Conservation (phyloP, 306 rosid genomes). For the Astragalus glycyphyllos region DNA sequence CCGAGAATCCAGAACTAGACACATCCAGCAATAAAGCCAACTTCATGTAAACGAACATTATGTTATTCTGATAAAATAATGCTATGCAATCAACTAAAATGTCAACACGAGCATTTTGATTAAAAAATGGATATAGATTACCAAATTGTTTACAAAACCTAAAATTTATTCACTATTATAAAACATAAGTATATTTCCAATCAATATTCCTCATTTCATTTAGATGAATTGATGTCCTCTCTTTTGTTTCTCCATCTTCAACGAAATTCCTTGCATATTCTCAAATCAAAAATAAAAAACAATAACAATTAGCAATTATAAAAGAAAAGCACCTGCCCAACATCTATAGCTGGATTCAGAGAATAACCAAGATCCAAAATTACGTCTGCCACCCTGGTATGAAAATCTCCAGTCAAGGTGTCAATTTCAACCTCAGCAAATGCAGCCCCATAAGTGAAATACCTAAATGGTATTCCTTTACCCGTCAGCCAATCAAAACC, state of each 20-base stretch:
- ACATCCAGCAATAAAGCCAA: conserved; percentile 21
- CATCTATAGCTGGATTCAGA: conserved; percentile 93
- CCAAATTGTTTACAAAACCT: conserved; percentile 20
- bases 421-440: conserved; percentile 97
- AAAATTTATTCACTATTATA: conserved; percentile 19
- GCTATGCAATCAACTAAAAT: conserved; percentile 26
- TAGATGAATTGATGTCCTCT: conserved; percentile 32
- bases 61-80: conserved; percentile 27
- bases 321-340: conserved; percentile 71
- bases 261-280: conserved; percentile 16
- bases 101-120: conserved; percentile 1
- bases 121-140: conserved; percentile 9
- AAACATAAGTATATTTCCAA: conserved; percentile 12
- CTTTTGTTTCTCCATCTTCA: conserved; percentile 29
- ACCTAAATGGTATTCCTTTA: conserved; percentile 83
- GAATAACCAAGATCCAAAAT: conserved; percentile 87
- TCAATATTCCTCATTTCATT: conserved; percentile 21
- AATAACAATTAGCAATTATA: background rate
- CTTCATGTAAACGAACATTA: conserved; percentile 17
- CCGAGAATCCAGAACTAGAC: conserved; percentile 24
- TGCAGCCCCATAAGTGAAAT: conserved; percentile 95
- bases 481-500: conserved; percentile 85
- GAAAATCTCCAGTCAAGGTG: conserved; percentile 92
- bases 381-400: conserved; percentile 78
- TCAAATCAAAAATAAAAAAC: background rate